Conservation (phyloP, 2,329 filamentous ascomycete species). For the Aspergillus sp. region DNA sequence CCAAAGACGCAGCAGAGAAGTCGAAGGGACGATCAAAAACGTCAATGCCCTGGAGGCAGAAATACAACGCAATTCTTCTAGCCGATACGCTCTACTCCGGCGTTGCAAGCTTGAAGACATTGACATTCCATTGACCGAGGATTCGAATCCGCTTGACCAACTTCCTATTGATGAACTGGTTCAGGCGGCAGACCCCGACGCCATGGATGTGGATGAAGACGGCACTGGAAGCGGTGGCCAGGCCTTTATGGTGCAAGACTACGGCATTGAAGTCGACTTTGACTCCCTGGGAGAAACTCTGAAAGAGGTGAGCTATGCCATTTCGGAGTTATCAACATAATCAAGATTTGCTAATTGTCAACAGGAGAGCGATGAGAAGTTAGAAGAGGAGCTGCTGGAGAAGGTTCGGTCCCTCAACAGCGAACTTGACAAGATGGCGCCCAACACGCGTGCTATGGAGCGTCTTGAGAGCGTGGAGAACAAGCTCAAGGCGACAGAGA, state of each 20-base stretch:
- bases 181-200: conserved; percentile 72
- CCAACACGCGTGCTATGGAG: conserved; percentile 94
- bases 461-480: conserved; percentile 83
- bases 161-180: conserved; percentile 85
- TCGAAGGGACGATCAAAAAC: conserved; percentile 72
- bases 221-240: conserved; percentile 50
- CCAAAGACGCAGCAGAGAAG: conserved; percentile 79
- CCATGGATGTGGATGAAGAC: conserved; percentile 88
- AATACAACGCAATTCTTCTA: conserved; percentile 80
- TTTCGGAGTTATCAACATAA: no score
- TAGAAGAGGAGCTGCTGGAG: conserved; percentile 76
- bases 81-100: conserved; percentile 79
- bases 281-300: conserved; percentile 78
- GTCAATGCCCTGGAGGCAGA: conserved; percentile 80
- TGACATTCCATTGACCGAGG: conserved; percentile 73
- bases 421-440: conserved; percentile 90
- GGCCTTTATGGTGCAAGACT: conserved; percentile 74
- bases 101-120: conserved; percentile 94
- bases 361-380: conserved; percentile 67
- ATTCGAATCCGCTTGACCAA: conserved; percentile 72
- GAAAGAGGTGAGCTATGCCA: conserved; percentile 63
- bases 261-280: conserved; percentile 90
- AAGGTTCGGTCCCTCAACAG: conserved; percentile 72
- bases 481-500: conserved; percentile 79
- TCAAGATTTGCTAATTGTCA: conserved; percentile 11